Conservation (phyloP, 345 rosid species). For the Populus simonii region DNA sequence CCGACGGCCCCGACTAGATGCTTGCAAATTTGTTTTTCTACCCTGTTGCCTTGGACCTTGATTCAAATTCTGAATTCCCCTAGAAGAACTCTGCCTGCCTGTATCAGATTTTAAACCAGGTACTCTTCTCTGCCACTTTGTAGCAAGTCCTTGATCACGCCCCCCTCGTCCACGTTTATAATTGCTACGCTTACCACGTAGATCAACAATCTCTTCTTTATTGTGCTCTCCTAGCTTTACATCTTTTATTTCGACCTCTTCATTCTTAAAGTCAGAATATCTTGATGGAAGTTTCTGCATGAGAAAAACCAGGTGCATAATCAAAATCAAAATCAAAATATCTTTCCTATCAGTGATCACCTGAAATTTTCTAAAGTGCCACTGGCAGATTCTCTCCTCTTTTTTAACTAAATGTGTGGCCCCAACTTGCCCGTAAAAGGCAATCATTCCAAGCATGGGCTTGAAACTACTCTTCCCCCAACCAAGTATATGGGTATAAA, state of each 20-base stretch:
- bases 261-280: conserved; percentile 41
- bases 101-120: conserved; percentile 37
- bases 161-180: conserved; percentile 55
- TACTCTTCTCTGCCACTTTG: conserved; percentile 47
- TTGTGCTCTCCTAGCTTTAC: conserved; percentile 28
- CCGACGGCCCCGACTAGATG: conserved; percentile 67
- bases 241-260: conserved; percentile 45
- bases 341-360: neutral
- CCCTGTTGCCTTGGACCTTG: conserved; percentile 43
- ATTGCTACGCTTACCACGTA: conserved; percentile 41
- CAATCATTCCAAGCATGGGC: neutral
- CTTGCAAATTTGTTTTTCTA: conserved; percentile 39
- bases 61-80: conserved; percentile 38
- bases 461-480: too few species aligned
- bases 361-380: neutral
- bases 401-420: neutral
- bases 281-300: conserved; percentile 61
- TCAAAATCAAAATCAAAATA: neutral
- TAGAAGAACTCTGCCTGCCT: conserved; percentile 37
- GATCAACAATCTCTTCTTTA: conserved; percentile 36
- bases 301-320: conserved; percentile 6
- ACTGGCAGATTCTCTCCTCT: neutral
- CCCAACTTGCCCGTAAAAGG: neutral
- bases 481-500: too few species aligned
- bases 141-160: conserved; percentile 52